Percentiles rank a stretch among this genome's conserved stretches.
These are phyloP conservation scores for Candida ipomoeae DNA, from an alignment of 805 yeast species.

Conservation along the genomic window DNA sequence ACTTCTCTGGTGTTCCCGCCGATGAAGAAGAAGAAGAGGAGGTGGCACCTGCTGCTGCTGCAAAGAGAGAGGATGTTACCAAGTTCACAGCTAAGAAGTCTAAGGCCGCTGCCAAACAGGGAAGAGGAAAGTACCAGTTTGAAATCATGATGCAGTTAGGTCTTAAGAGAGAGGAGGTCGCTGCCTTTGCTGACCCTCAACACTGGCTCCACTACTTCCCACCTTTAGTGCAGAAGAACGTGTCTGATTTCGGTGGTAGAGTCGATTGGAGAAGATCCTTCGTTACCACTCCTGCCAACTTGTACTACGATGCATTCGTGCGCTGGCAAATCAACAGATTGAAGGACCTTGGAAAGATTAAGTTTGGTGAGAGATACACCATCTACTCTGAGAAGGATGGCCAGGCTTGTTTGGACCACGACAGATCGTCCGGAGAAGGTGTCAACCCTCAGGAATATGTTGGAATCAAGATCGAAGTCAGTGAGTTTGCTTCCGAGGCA, in stretches of 20 bases:
- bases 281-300: constrained; percentile 92
- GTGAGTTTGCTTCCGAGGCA: constrained; percentile 56
- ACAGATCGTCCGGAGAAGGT: constrained; percentile 95
- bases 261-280: constrained; percentile 98
- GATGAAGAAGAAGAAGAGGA: constrained; percentile 48
- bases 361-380: constrained; percentile 97
- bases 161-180: constrained; percentile 74
- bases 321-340: constrained; percentile 95
- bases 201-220: constrained; percentile 94
- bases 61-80: constrained; percentile 68
- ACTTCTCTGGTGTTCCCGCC: constrained; percentile 64
- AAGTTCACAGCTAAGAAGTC: constrained; percentile 91
- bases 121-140: constrained; percentile 89
- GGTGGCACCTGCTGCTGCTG: constrained; percentile 28
- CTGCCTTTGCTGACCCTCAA: constrained; percentile 85
- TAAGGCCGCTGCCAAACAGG: constrained; percentile 90
- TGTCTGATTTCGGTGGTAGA: constrained; percentile 80
- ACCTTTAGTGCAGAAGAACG: constrained; percentile 77
- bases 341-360: constrained; percentile 82
- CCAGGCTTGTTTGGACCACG: constrained; percentile 99
- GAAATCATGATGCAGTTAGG: constrained; percentile 97
- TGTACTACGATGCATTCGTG: constrained; percentile 84
- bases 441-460: constrained; percentile 95
- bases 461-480: constrained; percentile 79
- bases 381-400: constrained; percentile 97